These are phyloP conservation scores for Acorus calamus DNA, from an alignment of 106 monocot species.

Conservation along the genomic window DNA sequence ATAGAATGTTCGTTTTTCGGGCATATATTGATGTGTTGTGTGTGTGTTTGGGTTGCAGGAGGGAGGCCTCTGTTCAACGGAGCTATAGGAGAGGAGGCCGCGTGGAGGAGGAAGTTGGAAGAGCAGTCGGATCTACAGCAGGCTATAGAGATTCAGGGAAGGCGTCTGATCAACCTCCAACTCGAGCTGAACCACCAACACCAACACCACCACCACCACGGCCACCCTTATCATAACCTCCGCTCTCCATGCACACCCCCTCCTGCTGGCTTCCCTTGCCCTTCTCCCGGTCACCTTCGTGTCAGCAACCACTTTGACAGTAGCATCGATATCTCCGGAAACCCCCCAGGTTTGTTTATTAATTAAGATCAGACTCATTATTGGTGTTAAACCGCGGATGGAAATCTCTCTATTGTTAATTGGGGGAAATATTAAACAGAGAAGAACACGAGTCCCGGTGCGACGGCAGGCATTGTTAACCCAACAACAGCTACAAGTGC, in stretches of 20 bases:
- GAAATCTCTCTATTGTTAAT: no score
- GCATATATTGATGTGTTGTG: not conserved
- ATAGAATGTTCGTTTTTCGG: not conserved
- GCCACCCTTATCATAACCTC: slow-evolving; percentile 2
- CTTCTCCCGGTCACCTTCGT: slow-evolving; percentile 3
- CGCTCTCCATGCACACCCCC: not conserved
- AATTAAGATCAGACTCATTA: no score
- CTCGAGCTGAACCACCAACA: slow-evolving; percentile 40
- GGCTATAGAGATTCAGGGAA: slow-evolving; percentile 63
- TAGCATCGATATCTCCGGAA: no score
- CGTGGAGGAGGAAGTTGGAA: slow-evolving; percentile 65
- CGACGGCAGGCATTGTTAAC: no score
- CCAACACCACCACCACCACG: slow-evolving; percentile 14
- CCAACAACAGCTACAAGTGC: no score
- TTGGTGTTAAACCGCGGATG: no score
- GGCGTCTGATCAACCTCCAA: slow-evolving; percentile 66
- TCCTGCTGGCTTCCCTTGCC: not conserved
- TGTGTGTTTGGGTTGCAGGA: slow-evolving; percentile 18
- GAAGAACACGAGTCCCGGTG: no score
- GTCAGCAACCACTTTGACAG: no score
- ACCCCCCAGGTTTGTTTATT: no score
- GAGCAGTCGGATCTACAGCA: slow-evolving; percentile 75
- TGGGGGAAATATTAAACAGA: no score
- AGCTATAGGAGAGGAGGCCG: slow-evolving; percentile 21
- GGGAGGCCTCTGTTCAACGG: slow-evolving; percentile 50